These are phyloP conservation scores for Aspergillus conjunctus DNA, from an alignment of 495 filamentous ascomycete genomes.

Conservation along the genomic window DNA sequence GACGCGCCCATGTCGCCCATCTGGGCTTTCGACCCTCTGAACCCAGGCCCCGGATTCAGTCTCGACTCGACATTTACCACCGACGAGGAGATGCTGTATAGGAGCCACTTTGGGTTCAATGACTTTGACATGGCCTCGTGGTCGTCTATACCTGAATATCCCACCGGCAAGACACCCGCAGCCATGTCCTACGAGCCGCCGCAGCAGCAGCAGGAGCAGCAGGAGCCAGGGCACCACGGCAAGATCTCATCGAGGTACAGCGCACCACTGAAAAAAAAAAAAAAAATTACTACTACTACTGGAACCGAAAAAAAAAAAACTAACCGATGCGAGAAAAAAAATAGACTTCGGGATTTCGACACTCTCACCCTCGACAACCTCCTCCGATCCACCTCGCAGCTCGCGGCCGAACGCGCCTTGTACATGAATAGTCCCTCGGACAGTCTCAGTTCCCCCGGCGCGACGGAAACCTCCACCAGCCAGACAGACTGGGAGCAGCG, in stretches of 20 bases:
- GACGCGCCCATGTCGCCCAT: neutral
- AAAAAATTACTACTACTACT: too few species aligned
- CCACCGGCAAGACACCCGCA: too few species aligned
- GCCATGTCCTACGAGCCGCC: too few species aligned
- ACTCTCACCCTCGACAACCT: slow-evolving; percentile 17
- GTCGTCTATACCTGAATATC: neutral
- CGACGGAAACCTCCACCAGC: too few species aligned
- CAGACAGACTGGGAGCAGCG: slow-evolving; percentile 15
- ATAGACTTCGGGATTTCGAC: slow-evolving; percentile 12
- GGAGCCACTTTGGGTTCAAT: slow-evolving; percentile 12
- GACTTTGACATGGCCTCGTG: slow-evolving; percentile 6
- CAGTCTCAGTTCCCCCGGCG: too few species aligned
- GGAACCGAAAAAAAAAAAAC: too few species aligned
- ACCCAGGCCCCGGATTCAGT: slow-evolving; percentile 8
- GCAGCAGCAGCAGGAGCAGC: too few species aligned
- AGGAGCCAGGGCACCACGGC: too few species aligned
- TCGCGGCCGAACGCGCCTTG: slow-evolving; percentile 40
- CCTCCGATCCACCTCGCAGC: slow-evolving; percentile 27
- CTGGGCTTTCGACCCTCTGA: slow-evolving; percentile 16
- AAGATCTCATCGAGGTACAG: slow-evolving; percentile 17
- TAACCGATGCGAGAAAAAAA: neutral
- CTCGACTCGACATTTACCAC: slow-evolving; percentile 3
- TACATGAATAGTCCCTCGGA: slow-evolving; percentile 34
- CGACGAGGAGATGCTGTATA: slow-evolving; percentile 17
- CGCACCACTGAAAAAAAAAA: neutral